Evolutionary conservation across 2,329 filamentous ascomycete genomes (phyloP).

Genomic region (Ophiocordyceps camponoti-saundersi): DNA sequence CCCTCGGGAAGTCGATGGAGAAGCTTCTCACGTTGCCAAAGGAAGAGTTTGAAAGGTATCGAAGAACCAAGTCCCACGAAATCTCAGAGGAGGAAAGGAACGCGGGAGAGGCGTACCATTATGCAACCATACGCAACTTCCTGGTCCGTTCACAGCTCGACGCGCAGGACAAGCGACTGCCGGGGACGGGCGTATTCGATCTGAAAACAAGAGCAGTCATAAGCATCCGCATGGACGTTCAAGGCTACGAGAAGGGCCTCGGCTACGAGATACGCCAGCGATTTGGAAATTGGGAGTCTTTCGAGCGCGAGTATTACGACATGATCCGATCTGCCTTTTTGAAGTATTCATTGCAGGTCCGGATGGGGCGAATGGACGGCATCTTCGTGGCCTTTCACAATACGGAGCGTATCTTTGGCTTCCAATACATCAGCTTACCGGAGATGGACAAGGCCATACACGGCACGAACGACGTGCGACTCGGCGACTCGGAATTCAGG

Average conservation of each 20-base stretch:
- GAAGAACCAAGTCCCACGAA: slow-evolving; percentile 47
- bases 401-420: slow-evolving; percentile 85
- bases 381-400: slow-evolving; percentile 98
- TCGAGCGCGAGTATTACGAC: slow-evolving; percentile 88
- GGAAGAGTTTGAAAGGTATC: slow-evolving; percentile 73
- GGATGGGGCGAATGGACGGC: slow-evolving; percentile 96
- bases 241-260: slow-evolving; percentile 52
- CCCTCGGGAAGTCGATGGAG: slow-evolving; percentile 91
- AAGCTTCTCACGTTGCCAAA: slow-evolving; percentile 76
- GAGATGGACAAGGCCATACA: slow-evolving; percentile 92
- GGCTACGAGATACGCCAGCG: slow-evolving; percentile 74
- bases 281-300: slow-evolving; percentile 74
- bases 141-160: slow-evolving; percentile 92
- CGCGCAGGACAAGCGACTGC: slow-evolving; percentile 69
- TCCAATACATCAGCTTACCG: slow-evolving; percentile 74
- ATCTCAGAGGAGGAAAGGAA: slow-evolving; percentile 56
- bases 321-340: slow-evolving; percentile 91
- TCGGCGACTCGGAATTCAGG: slow-evolving; percentile 78
- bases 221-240: slow-evolving; percentile 74
- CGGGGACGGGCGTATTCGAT: slow-evolving; percentile 88
- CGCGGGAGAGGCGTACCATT: slow-evolving; percentile 69
- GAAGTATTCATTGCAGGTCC: slow-evolving; percentile 91
- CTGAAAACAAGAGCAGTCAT: slow-evolving; percentile 89
- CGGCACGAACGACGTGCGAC: slow-evolving; percentile 43
- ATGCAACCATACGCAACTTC: slow-evolving; percentile 71